Evolutionary conservation across 2,329 filamentous ascomycete genomes (phyloP).

Genomic region (Claviceps africana): DNA sequence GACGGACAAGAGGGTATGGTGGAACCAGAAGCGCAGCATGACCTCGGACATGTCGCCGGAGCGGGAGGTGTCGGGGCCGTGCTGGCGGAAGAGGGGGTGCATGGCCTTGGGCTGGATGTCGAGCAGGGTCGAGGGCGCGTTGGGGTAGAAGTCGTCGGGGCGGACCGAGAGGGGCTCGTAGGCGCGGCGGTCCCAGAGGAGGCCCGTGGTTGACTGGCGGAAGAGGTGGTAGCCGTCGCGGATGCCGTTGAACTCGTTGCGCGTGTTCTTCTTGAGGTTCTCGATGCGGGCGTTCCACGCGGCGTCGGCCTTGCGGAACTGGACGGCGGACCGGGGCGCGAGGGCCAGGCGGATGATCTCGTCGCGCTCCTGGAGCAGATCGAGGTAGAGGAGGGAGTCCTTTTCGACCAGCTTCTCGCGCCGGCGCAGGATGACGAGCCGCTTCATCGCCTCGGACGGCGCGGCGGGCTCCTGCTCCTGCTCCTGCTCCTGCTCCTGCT

Average conservation of each 20-base stretch:
- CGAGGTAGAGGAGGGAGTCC: slow-evolving; percentile 13
- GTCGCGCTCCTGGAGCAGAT: slow-evolving; percentile 22
- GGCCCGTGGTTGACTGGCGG: slow-evolving; percentile 32
- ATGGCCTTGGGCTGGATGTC: slow-evolving; percentile 51
- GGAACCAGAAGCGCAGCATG: slow-evolving; percentile 28
- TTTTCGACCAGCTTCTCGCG: slow-evolving; percentile 13
- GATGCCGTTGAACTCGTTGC: slow-evolving; percentile 23
- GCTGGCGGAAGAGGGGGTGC: slow-evolving; percentile 32
- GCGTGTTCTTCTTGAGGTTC: slow-evolving; percentile 18
- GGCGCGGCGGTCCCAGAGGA: slow-evolving; percentile 56
- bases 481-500: too few species aligned
- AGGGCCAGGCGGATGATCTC: slow-evolving; percentile 11
- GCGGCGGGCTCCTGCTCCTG: too few species aligned
- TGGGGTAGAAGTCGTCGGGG: slow-evolving; percentile 53
- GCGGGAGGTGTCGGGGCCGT: slow-evolving; percentile 25
- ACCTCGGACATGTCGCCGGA: slow-evolving; percentile 38
- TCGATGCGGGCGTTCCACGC: slow-evolving; percentile 23
- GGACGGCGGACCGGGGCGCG: slow-evolving; percentile 3
- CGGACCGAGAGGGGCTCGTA: slow-evolving; percentile 53
- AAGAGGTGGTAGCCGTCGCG: slow-evolving; percentile 42
- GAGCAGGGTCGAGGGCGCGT: slow-evolving; percentile 41
- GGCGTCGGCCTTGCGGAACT: slow-evolving; percentile 17
- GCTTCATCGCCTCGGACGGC: too few species aligned
- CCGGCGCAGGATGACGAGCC: slow-evolving; percentile 16
- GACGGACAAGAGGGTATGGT: slow-evolving; percentile 29